Evolutionary conservation across 768 basidiomycete genomes (phyloP).

Genomic region (Suillus decipiens): DNA sequence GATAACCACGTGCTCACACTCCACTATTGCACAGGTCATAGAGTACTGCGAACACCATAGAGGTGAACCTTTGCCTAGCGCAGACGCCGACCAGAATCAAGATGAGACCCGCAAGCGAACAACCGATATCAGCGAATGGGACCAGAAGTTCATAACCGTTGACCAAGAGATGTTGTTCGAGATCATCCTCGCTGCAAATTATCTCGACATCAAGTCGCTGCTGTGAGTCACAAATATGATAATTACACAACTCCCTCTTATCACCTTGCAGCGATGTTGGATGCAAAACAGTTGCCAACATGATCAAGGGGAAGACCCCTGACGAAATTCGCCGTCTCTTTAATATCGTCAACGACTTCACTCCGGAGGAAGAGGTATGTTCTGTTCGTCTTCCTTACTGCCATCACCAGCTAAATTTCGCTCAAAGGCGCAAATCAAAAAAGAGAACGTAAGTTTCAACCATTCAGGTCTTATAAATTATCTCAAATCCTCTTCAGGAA

Average conservation of each 20-base stretch:
- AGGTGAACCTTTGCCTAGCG: slow-evolving; percentile 90
- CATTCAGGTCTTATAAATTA: slow-evolving; percentile 14
- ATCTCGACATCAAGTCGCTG: slow-evolving; percentile 98
- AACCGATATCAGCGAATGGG: slow-evolving; percentile 99
- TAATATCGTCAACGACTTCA: slow-evolving; percentile 98
- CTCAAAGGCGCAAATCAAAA: slow-evolving; percentile 92
- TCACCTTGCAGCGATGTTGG: slow-evolving; percentile 77
- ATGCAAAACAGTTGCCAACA: slow-evolving; percentile 99
- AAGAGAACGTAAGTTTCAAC: slow-evolving; percentile 82
- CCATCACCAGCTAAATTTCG: slow-evolving; percentile 66
- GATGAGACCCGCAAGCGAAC: slow-evolving; percentile 97
- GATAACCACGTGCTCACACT: neutral
- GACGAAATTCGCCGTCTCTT: slow-evolving; percentile 99
- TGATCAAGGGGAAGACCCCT: slow-evolving; percentile 99
- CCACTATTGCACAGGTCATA: slow-evolving; percentile 62
- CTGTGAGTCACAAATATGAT: slow-evolving; percentile 57
- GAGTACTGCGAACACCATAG: slow-evolving; percentile 99
- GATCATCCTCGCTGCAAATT: slow-evolving; percentile 99
- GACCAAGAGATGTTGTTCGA: slow-evolving; percentile 99
- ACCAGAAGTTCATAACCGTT: slow-evolving; percentile 97
- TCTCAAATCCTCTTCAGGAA: slow-evolving; percentile 54
- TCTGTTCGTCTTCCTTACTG: slow-evolving; percentile 12
- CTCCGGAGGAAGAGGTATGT: slow-evolving; percentile 95
- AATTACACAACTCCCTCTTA: slow-evolving; percentile 11
- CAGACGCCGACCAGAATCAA: slow-evolving; percentile 76